phyloP scores from a whole-genome alignment of 768 basidiomycete species.

The Lactarius trivialis region DNA sequence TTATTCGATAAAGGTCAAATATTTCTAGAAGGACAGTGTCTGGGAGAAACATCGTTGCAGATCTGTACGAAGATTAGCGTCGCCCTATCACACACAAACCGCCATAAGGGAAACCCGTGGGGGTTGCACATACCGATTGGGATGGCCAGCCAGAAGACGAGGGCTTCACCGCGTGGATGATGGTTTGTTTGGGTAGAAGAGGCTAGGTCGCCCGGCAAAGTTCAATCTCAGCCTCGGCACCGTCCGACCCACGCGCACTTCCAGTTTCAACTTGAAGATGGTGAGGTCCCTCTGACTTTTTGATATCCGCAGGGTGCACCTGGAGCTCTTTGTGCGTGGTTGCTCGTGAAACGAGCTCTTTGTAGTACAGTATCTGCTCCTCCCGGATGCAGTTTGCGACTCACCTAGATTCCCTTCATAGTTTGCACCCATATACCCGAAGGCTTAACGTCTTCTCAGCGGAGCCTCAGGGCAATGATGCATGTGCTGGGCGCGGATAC shows the following conservation, averaged over 20 bases:
- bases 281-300: constrained; percentile 3
- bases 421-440: constrained; percentile 7
- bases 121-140: too few species aligned
- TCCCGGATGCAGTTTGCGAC: constrained; percentile 21
- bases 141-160: too few species aligned
- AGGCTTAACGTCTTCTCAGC: constrained; percentile 23
- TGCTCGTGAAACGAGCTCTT: neutral
- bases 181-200: too few species aligned
- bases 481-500: constrained; percentile 39
- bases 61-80: neutral
- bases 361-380: constrained; percentile 25
- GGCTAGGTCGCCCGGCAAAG: too few species aligned
- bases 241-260: too few species aligned
- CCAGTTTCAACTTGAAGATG: constrained; percentile 5
- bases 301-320: constrained; percentile 4
- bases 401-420: neutral
- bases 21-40: neutral
- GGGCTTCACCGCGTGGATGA: too few species aligned
- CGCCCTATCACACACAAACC: too few species aligned
- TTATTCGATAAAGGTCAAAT: neutral
- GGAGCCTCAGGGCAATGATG: constrained; percentile 40
- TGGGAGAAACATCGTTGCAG: neutral
- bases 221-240: too few species aligned
- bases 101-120: too few species aligned
- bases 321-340: neutral